A percentile compares a stretch with the other conserved stretches of the same genome.
Evolutionary conservation across 345 rosid species (phyloP).

Genomic region (Syzygium grande): DNA sequence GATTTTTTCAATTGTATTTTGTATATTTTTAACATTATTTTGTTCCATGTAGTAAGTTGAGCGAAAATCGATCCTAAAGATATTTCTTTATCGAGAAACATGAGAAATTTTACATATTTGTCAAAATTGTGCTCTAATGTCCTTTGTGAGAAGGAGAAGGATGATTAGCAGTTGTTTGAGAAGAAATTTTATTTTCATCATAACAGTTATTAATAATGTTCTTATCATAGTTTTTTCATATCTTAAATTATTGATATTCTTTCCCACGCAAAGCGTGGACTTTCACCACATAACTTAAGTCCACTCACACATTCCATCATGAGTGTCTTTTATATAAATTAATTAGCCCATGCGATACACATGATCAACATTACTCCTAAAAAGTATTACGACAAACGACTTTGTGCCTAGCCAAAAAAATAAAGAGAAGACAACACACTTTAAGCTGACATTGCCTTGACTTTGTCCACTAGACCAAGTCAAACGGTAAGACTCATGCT

Average conservation of each 20-base stretch:
- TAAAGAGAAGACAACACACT: background rate
- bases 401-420: background rate
- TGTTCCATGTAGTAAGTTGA: background rate
- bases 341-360: background rate
- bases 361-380: background rate
- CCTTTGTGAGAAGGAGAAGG: background rate
- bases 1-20: no score
- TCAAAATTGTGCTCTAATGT: background rate
- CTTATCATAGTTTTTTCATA: background rate
- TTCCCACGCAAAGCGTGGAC: background rate
- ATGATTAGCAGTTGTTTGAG: background rate
- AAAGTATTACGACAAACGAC: background rate
- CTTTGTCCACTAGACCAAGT: background rate
- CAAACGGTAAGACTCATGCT: background rate
- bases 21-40: no score
- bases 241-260: background rate
- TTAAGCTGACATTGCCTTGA: background rate
- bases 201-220: background rate
- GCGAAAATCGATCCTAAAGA: background rate
- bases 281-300: background rate
- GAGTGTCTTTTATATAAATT: background rate
- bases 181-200: background rate
- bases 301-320: background rate
- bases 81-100: background rate
- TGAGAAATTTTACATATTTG: background rate